phyloP scores from a whole-genome alignment of 2,329 filamentous ascomycete species.

The Xylariaceae sp. region DNA sequence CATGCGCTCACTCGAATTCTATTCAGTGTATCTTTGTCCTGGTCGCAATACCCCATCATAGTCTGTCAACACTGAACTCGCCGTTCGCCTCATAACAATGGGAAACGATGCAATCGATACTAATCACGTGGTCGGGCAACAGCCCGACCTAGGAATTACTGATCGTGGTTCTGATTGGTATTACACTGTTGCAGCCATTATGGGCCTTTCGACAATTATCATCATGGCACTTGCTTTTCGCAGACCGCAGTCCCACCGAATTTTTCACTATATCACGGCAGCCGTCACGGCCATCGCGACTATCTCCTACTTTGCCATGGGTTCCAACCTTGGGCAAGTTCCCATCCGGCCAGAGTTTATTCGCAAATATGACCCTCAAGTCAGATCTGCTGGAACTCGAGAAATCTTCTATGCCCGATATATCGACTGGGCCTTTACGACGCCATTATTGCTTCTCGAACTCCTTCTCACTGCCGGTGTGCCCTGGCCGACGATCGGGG shows the following conservation, averaged over 20 bases:
- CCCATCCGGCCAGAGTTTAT: slow-evolving; percentile 61
- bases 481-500: slow-evolving; percentile 62
- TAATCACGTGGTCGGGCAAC: slow-evolving; percentile 46
- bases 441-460: slow-evolving; percentile 60
- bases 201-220: slow-evolving; percentile 51
- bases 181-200: slow-evolving; percentile 59
- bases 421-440: slow-evolving; percentile 63
- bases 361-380: slow-evolving; percentile 37
- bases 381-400: slow-evolving; percentile 50
- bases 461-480: slow-evolving; percentile 63
- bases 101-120: slow-evolving; percentile 45
- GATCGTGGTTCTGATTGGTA: slow-evolving; percentile 60
- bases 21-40: too few species aligned
- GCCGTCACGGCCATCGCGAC: slow-evolving; percentile 56
- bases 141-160: slow-evolving; percentile 58
- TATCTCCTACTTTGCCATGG: slow-evolving; percentile 67
- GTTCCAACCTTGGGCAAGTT: slow-evolving; percentile 61
- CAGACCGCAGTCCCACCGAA: slow-evolving; percentile 53
- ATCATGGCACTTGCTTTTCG: slow-evolving; percentile 52
- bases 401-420: slow-evolving; percentile 67
- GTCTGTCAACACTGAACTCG: too few species aligned
- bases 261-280: slow-evolving; percentile 65
- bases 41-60: too few species aligned
- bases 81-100: neutral
- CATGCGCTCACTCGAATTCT: too few species aligned